These are phyloP conservation scores for Ophiostoma piceae DNA, from an alignment of 2,329 filamentous ascomycete species.

Conservation along the genomic window DNA sequence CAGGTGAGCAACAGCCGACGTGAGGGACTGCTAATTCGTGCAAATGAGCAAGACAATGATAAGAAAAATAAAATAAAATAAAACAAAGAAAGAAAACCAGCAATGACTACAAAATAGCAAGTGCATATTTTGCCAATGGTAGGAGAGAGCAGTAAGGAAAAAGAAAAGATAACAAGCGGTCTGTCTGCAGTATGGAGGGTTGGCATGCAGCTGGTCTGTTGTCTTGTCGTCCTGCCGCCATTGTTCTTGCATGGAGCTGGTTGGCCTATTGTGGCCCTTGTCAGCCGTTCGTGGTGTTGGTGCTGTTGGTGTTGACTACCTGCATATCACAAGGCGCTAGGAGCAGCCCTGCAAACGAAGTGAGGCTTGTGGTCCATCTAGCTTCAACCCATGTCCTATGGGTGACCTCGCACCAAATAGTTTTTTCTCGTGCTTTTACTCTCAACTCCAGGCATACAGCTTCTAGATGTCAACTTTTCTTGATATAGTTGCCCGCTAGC, in stretches of 20 bases:
- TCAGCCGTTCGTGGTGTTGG: conserved; percentile 9
- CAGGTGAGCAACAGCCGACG: background rate
- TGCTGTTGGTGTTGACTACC: background rate
- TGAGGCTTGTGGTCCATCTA: background rate
- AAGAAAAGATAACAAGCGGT: background rate
- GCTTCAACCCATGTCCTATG: background rate
- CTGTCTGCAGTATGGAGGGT: background rate
- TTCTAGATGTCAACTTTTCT: background rate
- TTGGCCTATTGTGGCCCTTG: background rate
- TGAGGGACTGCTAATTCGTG: background rate
- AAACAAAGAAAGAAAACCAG: background rate
- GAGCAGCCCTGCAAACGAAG: conserved; percentile 3
- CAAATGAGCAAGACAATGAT: background rate
- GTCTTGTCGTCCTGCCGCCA: background rate
- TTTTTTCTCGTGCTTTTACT: background rate
- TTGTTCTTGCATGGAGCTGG: background rate
- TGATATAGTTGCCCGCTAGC: background rate
- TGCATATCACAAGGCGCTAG: conserved; percentile 4
- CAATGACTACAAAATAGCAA: background rate
- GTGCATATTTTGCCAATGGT: background rate
- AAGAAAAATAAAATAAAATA: background rate
- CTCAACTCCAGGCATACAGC: background rate
- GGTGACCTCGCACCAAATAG: background rate
- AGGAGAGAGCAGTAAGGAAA: background rate
- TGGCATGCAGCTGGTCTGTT: background rate